Evolutionary conservation across 208 protist species (phyloP).

Genomic region (Wallacemonas collosoma): DNA sequence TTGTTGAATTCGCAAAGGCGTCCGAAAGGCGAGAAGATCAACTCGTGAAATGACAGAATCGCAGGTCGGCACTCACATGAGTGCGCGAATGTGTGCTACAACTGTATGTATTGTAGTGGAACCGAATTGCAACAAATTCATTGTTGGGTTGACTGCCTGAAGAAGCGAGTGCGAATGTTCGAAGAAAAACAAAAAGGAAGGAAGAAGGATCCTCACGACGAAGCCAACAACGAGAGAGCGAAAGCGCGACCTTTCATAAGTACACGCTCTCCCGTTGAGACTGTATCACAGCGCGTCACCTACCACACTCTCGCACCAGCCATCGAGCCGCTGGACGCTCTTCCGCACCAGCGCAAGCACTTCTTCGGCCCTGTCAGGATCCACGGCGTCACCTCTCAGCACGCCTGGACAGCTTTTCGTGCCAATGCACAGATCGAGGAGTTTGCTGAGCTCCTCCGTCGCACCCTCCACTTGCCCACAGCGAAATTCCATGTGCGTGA

Average conservation of each 20-base stretch:
- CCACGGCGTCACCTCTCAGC: not conserved
- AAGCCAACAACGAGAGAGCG: no score
- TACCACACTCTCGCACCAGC: constrained; percentile 13
- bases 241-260: not conserved
- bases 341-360: not conserved
- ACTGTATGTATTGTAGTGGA: no score
- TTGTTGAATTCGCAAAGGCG: no score
- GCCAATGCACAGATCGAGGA: not conserved
- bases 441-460: constrained; percentile 2
- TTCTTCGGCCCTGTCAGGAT: not conserved
- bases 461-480: not conserved
- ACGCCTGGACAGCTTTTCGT: not conserved
- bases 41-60: no score
- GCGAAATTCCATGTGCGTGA: not conserved
- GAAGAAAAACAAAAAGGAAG: no score
- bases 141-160: no score
- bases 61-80: no score
- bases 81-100: no score
- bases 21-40: no score
- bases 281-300: not conserved
- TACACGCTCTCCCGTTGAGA: not conserved
- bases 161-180: no score
- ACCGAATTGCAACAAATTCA: no score
- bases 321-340: not conserved
- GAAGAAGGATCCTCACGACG: no score